Evolutionary conservation across 2,329 filamentous ascomycete genomes (phyloP).

Genomic region (Fusarium camptoceras): DNA sequence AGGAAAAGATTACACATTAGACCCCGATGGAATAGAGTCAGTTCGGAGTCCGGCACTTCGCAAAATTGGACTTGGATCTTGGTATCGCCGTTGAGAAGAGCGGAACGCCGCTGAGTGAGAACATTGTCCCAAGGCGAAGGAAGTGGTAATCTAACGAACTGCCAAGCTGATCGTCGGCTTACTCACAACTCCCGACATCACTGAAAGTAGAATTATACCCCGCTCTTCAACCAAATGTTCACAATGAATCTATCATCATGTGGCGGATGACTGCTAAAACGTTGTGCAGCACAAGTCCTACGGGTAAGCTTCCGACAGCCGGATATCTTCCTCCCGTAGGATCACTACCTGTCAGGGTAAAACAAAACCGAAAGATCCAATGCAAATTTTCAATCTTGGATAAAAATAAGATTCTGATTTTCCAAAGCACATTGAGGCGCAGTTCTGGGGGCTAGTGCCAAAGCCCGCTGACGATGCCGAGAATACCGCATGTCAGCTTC

Average conservation of each 20-base stretch:
- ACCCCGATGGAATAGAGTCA: background rate
- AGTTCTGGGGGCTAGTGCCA: slow-evolving; percentile 32
- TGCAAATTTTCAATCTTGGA: background rate
- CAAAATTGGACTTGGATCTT: background rate
- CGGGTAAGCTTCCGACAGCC: background rate
- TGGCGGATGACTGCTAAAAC: background rate
- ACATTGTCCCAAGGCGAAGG: background rate
- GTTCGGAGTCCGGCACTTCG: background rate
- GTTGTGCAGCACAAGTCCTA: background rate
- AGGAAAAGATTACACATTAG: rapidly evolving
- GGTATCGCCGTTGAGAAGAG: background rate
- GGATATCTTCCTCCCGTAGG: background rate
- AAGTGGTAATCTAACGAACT: background rate
- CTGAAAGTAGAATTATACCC: background rate
- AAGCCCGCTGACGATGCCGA: slow-evolving; percentile 30
- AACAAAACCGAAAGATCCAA: background rate
- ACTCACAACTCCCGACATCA: background rate
- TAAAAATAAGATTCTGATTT: slow-evolving; percentile 22
- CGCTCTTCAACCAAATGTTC: background rate
- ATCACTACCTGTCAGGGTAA: background rate
- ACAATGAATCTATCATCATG: background rate
- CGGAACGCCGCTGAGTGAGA: slow-evolving; percentile 27
- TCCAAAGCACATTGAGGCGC: slow-evolving; percentile 19
- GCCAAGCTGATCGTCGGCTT: background rate
- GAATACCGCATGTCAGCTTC: slow-evolving; percentile 27